These are phyloP conservation scores for Suillus luteus DNA, from an alignment of 768 basidiomycete genomes.

Conservation along the genomic window DNA sequence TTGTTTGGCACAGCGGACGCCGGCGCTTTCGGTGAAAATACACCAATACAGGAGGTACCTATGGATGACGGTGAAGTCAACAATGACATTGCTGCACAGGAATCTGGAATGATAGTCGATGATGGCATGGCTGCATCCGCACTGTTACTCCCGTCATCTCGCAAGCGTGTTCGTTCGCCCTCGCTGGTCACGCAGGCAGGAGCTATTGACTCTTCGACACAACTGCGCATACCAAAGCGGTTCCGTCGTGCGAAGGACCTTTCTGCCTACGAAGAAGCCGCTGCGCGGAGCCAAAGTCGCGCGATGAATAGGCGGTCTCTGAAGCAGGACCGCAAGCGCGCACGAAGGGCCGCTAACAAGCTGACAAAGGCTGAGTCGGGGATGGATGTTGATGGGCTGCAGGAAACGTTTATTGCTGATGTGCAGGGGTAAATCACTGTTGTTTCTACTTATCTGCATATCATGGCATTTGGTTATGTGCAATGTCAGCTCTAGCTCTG, in stretches of 20 bases:
- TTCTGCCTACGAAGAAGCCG: slow-evolving; percentile 52
- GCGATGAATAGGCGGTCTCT: slow-evolving; percentile 60
- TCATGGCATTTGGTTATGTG: neutral
- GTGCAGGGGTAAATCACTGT: neutral
- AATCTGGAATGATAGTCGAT: slow-evolving; percentile 40
- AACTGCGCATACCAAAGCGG: slow-evolving; percentile 52
- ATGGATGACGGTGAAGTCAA: slow-evolving; percentile 44
- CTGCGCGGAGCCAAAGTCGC: slow-evolving; percentile 47
- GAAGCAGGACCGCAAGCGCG: slow-evolving; percentile 67
- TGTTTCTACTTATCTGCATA: neutral
- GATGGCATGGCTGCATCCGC: slow-evolving; percentile 39
- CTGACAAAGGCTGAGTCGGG: slow-evolving; percentile 13
- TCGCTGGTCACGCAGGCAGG: slow-evolving; percentile 38
- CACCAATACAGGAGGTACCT: slow-evolving; percentile 39
- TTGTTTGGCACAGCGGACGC: slow-evolving; percentile 81
- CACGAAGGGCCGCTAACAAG: slow-evolving; percentile 51
- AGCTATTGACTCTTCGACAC: slow-evolving; percentile 40
- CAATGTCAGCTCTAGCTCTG: neutral
- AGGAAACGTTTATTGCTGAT: slow-evolving; percentile 20
- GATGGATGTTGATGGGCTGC: slow-evolving; percentile 36
- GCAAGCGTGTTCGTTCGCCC: slow-evolving; percentile 18
- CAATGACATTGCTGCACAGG: slow-evolving; percentile 39
- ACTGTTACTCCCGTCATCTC: slow-evolving; percentile 25
- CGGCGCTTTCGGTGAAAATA: slow-evolving; percentile 65
- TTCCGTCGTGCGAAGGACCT: slow-evolving; percentile 57